Evolutionary conservation across 176 grass and related monocot species (phyloP).

Genomic region (Metroxylon sagu): DNA sequence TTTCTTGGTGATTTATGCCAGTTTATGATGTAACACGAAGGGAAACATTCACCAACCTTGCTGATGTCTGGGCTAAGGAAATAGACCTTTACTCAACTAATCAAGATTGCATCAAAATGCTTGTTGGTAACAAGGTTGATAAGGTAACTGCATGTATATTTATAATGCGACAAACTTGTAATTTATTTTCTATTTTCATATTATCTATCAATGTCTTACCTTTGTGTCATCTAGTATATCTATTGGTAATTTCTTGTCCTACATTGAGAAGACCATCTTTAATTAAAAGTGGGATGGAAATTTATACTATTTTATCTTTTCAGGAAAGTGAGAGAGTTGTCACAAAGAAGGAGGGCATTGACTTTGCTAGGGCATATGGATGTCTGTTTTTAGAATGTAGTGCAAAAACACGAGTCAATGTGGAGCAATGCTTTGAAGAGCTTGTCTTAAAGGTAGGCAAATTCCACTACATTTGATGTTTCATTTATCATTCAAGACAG

Average conservation of each 20-base stretch:
- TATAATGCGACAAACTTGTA: no score
- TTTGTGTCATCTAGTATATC: not conserved
- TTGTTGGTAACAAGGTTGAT: conserved; percentile 97
- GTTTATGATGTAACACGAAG: conserved; percentile 85
- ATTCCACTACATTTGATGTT: no score
- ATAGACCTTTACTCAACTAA: conserved; percentile 99
- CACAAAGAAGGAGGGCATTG: conserved; percentile 87
- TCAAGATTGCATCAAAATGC: conserved; percentile 98
- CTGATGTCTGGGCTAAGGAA: conserved; percentile 96
- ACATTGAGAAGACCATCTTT: no score
- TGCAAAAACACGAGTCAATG: conserved; percentile 86
- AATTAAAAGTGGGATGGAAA: no score
- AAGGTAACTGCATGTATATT: conserved; percentile 41
- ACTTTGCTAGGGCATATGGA: conserved; percentile 86
- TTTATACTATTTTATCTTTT: not conserved
- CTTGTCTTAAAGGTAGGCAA: conserved; percentile 70
- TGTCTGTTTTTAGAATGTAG: conserved; percentile 97
- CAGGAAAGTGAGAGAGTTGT: conserved; percentile 95
- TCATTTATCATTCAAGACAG: no score
- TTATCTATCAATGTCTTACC: no score
- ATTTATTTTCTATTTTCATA: no score
- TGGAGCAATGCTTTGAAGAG: conserved; percentile 94
- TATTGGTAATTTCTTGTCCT: not conserved
- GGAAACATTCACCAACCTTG: conserved; percentile 88
- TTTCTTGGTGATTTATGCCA: conserved; percentile 14